Conservation (phyloP, 371 early-diverging fungal species). For the Mucor saturninus region DNA sequence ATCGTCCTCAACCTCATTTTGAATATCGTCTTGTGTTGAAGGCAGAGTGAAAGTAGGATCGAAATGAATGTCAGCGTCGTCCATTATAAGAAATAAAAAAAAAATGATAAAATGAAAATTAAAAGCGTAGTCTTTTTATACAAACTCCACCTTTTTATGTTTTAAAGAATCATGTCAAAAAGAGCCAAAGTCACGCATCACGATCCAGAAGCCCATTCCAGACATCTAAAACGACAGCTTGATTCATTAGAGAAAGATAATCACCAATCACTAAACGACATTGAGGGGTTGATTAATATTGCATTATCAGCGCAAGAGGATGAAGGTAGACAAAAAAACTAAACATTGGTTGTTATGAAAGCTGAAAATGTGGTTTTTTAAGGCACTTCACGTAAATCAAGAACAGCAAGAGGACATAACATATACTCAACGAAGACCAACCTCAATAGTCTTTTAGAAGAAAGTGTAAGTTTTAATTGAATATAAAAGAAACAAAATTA, state of each 20-base stretch:
- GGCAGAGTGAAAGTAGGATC: background rate
- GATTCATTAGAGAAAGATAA: slow-evolving; percentile 72
- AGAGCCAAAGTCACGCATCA: slow-evolving; percentile 29
- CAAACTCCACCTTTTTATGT: slow-evolving; percentile 3
- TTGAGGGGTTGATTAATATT: slow-evolving; percentile 59
- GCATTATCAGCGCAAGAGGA: slow-evolving; percentile 56
- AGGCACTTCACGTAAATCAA: slow-evolving; percentile 27
- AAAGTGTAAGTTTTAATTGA: slow-evolving; percentile 44
- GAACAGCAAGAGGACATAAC: slow-evolving; percentile 30
- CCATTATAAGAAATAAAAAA: background rate
- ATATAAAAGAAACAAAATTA: background rate
- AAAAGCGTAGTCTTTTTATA: background rate
- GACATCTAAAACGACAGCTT: slow-evolving; percentile 60
- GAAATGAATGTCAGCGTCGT: background rate
- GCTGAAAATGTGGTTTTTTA: background rate
- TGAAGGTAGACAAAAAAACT: slow-evolving; percentile 19
- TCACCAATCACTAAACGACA: slow-evolving; percentile 61
- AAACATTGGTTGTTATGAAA: background rate
- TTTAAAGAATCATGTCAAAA: slow-evolving; percentile 24
- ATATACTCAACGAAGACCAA: slow-evolving; percentile 56
- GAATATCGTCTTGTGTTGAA: background rate
- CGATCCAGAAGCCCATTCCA: slow-evolving; percentile 50
- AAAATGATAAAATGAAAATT: background rate
- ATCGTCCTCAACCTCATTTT: background rate
- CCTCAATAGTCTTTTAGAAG: slow-evolving; percentile 57